These are phyloP conservation scores for Globisporangium orthogonon DNA, from an alignment of 352 stramenopile species.

Conservation along the genomic window DNA sequence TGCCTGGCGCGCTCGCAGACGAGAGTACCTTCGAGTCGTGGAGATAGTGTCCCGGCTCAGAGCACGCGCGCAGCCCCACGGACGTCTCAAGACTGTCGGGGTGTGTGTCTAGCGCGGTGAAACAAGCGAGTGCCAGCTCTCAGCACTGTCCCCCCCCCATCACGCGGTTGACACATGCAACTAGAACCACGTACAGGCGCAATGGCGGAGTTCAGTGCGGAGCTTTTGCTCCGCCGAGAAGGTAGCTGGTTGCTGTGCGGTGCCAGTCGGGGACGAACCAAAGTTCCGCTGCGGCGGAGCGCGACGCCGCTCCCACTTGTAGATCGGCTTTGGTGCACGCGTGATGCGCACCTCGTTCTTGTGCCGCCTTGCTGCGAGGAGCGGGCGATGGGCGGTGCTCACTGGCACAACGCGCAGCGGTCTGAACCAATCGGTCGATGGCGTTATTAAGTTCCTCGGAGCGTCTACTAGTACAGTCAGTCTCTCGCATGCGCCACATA, in stretches of 20 bases:
- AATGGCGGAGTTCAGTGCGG: neutral
- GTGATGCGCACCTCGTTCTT: constrained; percentile 33
- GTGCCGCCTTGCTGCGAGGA: constrained; percentile 13
- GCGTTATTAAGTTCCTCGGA: too few relatives aligned
- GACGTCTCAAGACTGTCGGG: constrained; percentile 32
- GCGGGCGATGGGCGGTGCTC: neutral
- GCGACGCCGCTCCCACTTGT: constrained; percentile 45
- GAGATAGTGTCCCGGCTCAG: constrained; percentile 45
- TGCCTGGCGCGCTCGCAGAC: constrained; percentile 3
- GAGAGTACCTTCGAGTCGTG: constrained; percentile 22
- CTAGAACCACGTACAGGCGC: neutral
- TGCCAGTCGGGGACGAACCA: neutral
- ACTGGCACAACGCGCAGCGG: constrained; percentile 4
- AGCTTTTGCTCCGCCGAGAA: neutral
- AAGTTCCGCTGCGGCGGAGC: constrained; percentile 1
- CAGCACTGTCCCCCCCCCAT: too few relatives aligned
- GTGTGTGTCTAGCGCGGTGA: constrained; percentile 20
- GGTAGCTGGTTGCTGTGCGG: neutral
- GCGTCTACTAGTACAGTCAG: too few relatives aligned
- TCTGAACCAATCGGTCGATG: neutral
- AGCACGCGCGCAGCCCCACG: constrained; percentile 35
- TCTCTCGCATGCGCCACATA: neutral
- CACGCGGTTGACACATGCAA: neutral
- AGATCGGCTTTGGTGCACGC: constrained; percentile 40
- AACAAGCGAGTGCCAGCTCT: neutral